Conservation (phyloP, 306 rosid genomes). For the Mimosa bimucronata region DNA sequence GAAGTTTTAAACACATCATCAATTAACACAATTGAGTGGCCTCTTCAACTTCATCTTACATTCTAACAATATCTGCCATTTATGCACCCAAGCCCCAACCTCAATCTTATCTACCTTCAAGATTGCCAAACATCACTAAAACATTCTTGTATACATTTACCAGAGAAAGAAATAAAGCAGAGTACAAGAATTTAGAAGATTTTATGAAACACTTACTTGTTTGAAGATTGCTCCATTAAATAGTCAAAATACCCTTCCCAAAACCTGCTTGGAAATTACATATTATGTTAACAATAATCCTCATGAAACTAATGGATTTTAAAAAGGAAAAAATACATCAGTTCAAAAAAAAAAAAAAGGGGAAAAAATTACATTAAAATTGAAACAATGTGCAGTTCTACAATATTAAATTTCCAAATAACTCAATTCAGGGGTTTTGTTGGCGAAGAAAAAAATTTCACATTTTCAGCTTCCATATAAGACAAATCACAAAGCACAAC, state of each 20-base stretch:
- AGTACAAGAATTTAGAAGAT: conserved; percentile 10
- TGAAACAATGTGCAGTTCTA: not conserved
- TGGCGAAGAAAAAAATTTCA: not conserved
- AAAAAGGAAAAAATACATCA: not conserved
- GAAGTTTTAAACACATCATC: no score
- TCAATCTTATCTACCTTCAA: no score
- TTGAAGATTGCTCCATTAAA: conserved; percentile 88
- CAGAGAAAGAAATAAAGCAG: conserved; percentile 17
- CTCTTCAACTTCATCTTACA: no score
- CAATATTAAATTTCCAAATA: not conserved
- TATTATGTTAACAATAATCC: conserved; percentile 16
- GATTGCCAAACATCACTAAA: no score
- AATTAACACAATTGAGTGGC: no score
- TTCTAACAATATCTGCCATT: no score
- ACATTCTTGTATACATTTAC: conserved; percentile 11
- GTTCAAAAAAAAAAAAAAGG: no score
- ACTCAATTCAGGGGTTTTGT: not conserved
- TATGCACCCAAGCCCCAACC: no score
- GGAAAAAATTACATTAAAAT: not conserved
- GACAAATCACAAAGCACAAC: not conserved
- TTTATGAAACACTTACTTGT: conserved; percentile 62
- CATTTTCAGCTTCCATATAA: not conserved
- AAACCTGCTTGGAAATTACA: conserved; percentile 61
- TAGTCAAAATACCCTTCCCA: conserved; percentile 99
- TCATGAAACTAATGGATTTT: not conserved